Base-by-base conservation (phyloP, 257 asterid genomes). In the Solanum arcanum region DNA sequence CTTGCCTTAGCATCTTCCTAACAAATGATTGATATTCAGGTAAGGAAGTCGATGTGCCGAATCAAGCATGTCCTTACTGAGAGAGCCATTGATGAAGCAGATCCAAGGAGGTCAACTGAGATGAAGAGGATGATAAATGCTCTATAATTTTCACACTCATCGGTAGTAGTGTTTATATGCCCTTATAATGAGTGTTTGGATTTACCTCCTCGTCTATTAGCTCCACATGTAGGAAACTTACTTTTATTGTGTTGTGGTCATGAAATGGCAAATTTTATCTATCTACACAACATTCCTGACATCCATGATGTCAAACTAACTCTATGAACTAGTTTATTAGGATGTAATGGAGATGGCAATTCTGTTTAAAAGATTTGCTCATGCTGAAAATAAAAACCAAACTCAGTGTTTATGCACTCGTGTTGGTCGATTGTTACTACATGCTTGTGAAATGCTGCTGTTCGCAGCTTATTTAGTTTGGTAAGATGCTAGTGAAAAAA, bases 51-150 rank as follows among this genome's bases (percentile, higher is more conserved):
- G 31, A 96, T 95, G 98, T 95, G 99, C 91, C 94, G 99, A 62
- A 92, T 97, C 90, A 97, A 97, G 89, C 99, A 97, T 31, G 98
- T 95, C 37, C 93, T 96, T 16, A 97, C 99, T 1, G 98, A 97
- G 95, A 94, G 99, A 93, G 99, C 99, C 23, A 93, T 96, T 41
- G 98, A 91, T 44, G 99, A 97, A 90, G 88, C 98, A 10, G 99
- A 97, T 89, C 95, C 97, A 16, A 91, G 99, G 91, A 92, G 98
- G 89, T 96, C 99, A 20, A 89, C 94, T 23, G 98, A 96, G 93
- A 95, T 97, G 99, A 97, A 94, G 91, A 95, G 95, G 90, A 92
- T 96, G 99, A 90, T 97, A 90, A 97, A 96, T 88, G 87, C 95
- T 89, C 89, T 96, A 39, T 96, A 86, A 88, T 11, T 29, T 31